These are phyloP conservation scores for Synchytrium microbalum DNA, from an alignment of 371 early-diverging fungal genomes.

Conservation along the genomic window DNA sequence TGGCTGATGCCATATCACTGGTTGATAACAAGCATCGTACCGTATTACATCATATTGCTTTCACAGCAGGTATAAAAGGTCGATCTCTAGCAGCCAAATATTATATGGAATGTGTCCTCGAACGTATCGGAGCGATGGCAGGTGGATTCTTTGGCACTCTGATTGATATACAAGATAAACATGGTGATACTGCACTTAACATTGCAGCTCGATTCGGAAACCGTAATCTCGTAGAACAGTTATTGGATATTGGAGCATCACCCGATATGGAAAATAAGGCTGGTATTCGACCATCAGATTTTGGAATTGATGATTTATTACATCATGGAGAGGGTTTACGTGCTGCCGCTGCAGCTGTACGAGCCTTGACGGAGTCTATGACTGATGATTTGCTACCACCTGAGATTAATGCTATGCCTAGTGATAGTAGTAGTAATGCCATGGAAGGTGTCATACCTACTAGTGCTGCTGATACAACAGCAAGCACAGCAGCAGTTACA, in stretches of 20 bases:
- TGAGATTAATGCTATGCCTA: background rate
- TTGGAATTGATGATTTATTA: conserved; percentile 31
- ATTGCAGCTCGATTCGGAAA: conserved; percentile 78
- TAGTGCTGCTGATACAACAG: background rate
- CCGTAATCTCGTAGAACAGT: conserved; percentile 57
- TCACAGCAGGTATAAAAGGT: conserved; percentile 64
- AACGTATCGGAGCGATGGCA: conserved; percentile 41
- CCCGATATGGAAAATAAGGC: conserved; percentile 63
- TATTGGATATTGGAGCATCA: conserved; percentile 78
- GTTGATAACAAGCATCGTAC: conserved; percentile 77
- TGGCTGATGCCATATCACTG: conserved; percentile 67
- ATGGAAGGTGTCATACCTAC: background rate
- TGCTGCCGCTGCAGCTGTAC: background rate
- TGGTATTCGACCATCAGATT: conserved; percentile 46
- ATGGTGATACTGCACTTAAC: conserved; percentile 86
- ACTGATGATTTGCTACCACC: background rate
- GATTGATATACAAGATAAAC: conserved; percentile 71
- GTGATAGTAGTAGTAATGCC: background rate
- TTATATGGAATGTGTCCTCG: conserved; percentile 79
- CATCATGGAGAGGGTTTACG: background rate
- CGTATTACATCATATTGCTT: conserved; percentile 87
- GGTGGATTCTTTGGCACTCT: conserved; percentile 57
- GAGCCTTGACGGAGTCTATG: conserved; percentile 1
- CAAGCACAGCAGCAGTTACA: too few relatives aligned
- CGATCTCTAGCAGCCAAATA: conserved; percentile 71